These are phyloP conservation scores for Spatholobus suberectus DNA, from an alignment of 306 rosid species.

Conservation along the genomic window DNA sequence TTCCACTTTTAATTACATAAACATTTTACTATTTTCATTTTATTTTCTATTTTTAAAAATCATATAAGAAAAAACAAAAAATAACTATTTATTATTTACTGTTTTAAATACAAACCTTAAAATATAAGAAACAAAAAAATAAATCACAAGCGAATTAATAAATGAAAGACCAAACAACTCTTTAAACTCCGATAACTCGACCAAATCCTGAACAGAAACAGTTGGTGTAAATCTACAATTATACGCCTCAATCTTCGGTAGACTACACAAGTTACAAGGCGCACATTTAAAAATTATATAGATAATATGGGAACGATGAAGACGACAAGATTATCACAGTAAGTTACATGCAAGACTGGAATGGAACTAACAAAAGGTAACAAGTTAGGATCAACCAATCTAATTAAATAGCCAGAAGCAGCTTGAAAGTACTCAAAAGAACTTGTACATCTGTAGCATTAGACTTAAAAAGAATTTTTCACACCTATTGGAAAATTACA, in stretches of 20 bases:
- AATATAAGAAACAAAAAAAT: background rate
- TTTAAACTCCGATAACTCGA: background rate
- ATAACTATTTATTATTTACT: background rate
- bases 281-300: background rate
- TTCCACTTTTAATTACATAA: background rate
- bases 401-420: constrained; percentile 40
- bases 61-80: no score
- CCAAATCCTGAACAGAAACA: background rate
- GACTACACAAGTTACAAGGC: no score
- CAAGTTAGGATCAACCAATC: constrained; percentile 36
- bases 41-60: background rate
- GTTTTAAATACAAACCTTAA: background rate
- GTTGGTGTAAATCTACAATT: background rate
- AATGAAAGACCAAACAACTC: background rate
- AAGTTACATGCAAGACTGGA: background rate
- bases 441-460: constrained; percentile 40
- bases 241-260: background rate
- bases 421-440: constrained; percentile 22
- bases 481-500: constrained; percentile 47
- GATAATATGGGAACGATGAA: background rate
- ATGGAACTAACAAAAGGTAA: constrained; percentile 5
- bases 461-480: constrained; percentile 27
- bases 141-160: no score
- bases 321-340: background rate
- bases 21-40: no score